phyloP scores from a whole-genome alignment of 2,329 filamentous ascomycete species.

The Sporothrix inflata region DNA sequence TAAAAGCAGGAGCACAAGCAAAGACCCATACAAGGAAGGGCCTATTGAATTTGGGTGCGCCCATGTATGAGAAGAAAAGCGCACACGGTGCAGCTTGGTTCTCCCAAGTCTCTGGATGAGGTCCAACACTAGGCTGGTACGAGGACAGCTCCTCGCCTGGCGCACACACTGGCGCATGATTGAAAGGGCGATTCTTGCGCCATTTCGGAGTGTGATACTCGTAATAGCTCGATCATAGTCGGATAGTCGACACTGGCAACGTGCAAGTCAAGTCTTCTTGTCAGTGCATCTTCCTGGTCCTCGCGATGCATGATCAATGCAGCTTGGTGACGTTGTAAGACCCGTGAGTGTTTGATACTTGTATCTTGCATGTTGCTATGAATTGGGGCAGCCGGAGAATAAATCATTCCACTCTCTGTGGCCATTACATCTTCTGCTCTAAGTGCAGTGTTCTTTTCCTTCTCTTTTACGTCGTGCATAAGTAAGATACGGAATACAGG shows the following conservation, averaged over 20 bases:
- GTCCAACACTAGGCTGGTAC: not conserved
- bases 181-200: not conserved
- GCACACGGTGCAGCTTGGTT: conserved; percentile 18
- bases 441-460: not conserved
- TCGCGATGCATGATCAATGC: not conserved
- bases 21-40: not conserved
- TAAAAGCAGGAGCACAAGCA: not conserved
- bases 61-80: not conserved
- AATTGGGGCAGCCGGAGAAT: no score
- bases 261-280: not conserved
- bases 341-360: not conserved
- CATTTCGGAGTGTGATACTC: not conserved
- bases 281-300: no score
- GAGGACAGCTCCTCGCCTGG: not conserved
- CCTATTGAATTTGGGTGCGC: not conserved
- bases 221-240: not conserved
- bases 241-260: not conserved
- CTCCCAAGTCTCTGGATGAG: not conserved
- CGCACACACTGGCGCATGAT: conserved; percentile 5
- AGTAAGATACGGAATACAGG: no score
- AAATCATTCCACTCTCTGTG: not conserved
- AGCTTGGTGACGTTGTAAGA: not conserved
- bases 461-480: no score
- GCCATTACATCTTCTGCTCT: not conserved
- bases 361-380: not conserved